Base-by-base conservation (phyloP, 495 filamentous ascomycete species). In the Neurospora sp. region DNA sequence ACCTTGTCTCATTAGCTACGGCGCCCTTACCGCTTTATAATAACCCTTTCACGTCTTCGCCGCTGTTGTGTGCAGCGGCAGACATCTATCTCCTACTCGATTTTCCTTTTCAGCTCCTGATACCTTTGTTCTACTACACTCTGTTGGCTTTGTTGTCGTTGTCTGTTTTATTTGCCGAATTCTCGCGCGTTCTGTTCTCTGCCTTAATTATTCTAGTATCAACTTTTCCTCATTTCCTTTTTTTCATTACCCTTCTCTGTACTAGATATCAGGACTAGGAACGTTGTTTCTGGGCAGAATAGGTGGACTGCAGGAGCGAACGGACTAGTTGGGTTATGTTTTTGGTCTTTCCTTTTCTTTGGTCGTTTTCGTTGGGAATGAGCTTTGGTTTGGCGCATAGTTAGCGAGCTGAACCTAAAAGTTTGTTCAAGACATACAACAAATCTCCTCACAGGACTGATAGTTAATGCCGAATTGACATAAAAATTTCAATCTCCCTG, bases 1-100 rank as follows among this genome's bases (percentile, higher is more conserved):
- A 78, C 77, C 70, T 81, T 85, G 84, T 86, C 79, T 82, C 83
- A 84, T 85, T 86, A 85, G 83, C 84, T 84, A 84, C 82, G 81
- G 81, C 81, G 76, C 77, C 79, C 77, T 75, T 86, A 86, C 78
- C 79, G 74, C 70, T 80, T 82, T 76, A 80, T 82, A 83, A 82
- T 84, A 78, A 78, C 72, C 77, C 71, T 76, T 73, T 78, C 73
- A 72, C 69, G 70, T 72, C 72, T 71, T 75, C 71, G 40, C 39
- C 39, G 76, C 73, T 79, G 54, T 35, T 66, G 20, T 60, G 49
- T 66, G 27, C 54, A 7, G 54, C 54, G 54, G 54, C 54, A 62
- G 54, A 66, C 27, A 66, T 66, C 7, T 18, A 14, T 66, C 54
- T 66, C 54, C 27, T 62, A 62, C 23, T 66, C 27, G 31, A 31